A percentile compares a stretch with the other conserved stretches of the same genome.
phyloP scores from a whole-genome alignment of 192 early-diverging fungal species.

The Dissophora globulifera region DNA sequence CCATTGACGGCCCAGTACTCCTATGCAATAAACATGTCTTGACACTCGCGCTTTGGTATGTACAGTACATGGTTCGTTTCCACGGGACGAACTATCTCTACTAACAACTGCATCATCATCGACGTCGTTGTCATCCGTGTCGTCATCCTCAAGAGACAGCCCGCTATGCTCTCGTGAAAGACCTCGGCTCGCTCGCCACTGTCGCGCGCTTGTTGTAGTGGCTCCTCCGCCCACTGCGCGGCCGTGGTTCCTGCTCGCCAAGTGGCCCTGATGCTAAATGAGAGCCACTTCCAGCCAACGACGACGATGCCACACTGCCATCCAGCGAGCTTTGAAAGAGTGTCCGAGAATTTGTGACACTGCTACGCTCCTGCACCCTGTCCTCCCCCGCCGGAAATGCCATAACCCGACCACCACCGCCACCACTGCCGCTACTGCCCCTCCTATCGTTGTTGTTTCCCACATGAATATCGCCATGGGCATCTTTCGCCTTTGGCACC shows the following conservation, averaged over 20 bases:
- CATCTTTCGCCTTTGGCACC: not conserved
- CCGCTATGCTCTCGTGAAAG: slow-evolving; percentile 3
- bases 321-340: not conserved
- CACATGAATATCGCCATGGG: not conserved
- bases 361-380: not conserved
- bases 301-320: not conserved
- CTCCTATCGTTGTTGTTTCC: not conserved
- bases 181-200: slow-evolving; percentile 17
- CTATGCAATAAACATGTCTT: too few relatives aligned
- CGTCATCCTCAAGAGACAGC: too few relatives aligned
- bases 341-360: not conserved
- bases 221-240: slow-evolving; percentile 7
- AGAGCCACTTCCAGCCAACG: too few relatives aligned
- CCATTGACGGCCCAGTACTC: too few relatives aligned
- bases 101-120: too few relatives aligned
- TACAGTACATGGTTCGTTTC: too few relatives aligned
- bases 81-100: too few relatives aligned
- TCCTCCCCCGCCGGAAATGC: slow-evolving; percentile 12
- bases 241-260: slow-evolving; percentile 8
- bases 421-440: not conserved
- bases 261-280: too few relatives aligned
- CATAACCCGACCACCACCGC: not conserved
- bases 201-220: slow-evolving; percentile 32
- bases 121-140: too few relatives aligned
- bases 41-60: too few relatives aligned